These are phyloP conservation scores for Cladosporium sp. DNA, from an alignment of 2,329 filamentous ascomycete genomes.

Conservation along the genomic window DNA sequence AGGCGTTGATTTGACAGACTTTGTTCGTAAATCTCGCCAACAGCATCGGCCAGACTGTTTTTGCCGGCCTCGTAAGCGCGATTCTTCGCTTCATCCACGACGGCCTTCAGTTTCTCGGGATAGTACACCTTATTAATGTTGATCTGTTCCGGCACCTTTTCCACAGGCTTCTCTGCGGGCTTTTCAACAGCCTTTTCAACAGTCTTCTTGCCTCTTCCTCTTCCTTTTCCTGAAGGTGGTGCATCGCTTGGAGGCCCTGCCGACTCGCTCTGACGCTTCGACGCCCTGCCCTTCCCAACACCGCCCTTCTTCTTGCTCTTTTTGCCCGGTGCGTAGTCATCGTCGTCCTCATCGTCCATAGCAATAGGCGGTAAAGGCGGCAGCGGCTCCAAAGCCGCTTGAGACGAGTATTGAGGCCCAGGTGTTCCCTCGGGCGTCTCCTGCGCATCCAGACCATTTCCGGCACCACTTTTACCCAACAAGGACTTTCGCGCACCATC, in stretches of 20 bases:
- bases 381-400: constrained; percentile 32
- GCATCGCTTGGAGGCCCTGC: constrained; percentile 1
- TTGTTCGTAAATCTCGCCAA: constrained; percentile 41
- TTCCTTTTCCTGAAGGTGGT: not conserved
- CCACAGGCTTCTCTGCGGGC: not conserved
- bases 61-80: constrained; percentile 37
- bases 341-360: constrained; percentile 44
- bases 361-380: constrained; percentile 28
- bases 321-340: constrained; percentile 39
- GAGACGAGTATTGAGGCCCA: constrained; percentile 31
- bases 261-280: constrained; percentile 18
- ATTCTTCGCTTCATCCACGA: constrained; percentile 41
- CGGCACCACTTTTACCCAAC: constrained; percentile 39
- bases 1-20: constrained; percentile 36
- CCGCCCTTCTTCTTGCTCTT: constrained; percentile 32
- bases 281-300: constrained; percentile 18
- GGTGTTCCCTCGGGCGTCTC: constrained; percentile 46
- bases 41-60: constrained; percentile 35
- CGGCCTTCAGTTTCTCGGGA: constrained; percentile 22
- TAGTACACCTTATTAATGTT: constrained; percentile 16
- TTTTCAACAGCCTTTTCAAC: not conserved
- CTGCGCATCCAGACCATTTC: constrained; percentile 37
- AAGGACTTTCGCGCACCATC: constrained; percentile 40
- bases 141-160: not conserved
- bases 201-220: not conserved